Percentiles rank a stretch among this genome's conserved stretches.
These are phyloP conservation scores for Albugo candida DNA, from an alignment of 352 stramenopile genomes.

Conservation along the genomic window DNA sequence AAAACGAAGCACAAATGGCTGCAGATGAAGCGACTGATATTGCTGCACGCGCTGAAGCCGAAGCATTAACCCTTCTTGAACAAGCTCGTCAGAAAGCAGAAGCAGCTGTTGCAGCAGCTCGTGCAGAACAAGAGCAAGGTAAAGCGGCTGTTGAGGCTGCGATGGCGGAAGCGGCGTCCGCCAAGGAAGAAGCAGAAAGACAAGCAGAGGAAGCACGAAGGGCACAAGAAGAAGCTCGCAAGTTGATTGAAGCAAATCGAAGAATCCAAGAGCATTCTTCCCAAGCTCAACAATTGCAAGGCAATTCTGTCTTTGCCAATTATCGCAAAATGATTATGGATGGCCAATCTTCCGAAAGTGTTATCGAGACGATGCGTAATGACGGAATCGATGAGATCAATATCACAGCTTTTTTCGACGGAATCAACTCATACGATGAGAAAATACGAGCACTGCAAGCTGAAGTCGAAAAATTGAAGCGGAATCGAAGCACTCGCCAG, in stretches of 20 bases:
- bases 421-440: slow-evolving; percentile 65
- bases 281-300: slow-evolving; percentile 16
- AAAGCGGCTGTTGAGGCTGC: slow-evolving; percentile 68
- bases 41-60: slow-evolving; percentile 43
- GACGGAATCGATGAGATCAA: slow-evolving; percentile 50
- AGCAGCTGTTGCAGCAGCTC: slow-evolving; percentile 58
- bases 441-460: slow-evolving; percentile 64
- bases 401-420: slow-evolving; percentile 66
- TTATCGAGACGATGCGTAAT: slow-evolving; percentile 58
- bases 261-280: slow-evolving; percentile 49
- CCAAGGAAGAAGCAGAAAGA: slow-evolving; percentile 66
- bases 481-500: slow-evolving; percentile 22
- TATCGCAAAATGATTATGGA: slow-evolving; percentile 60
- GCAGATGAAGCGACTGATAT: slow-evolving; percentile 61
- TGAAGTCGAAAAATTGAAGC: slow-evolving; percentile 69
- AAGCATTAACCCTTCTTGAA: slow-evolving; percentile 49
- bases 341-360: slow-evolving; percentile 36
- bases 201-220: slow-evolving; percentile 52
- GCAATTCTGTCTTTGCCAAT: slow-evolving; percentile 28
- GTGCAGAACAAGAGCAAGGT: slow-evolving; percentile 57
- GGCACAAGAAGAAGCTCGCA: slow-evolving; percentile 57
- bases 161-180: slow-evolving; percentile 54
- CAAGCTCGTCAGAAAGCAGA: slow-evolving; percentile 65
- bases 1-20: slow-evolving; percentile 58
- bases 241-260: slow-evolving; percentile 70